Base-by-base conservation (phyloP, 805 yeast species). In the Suhomyces vadensis region DNA sequence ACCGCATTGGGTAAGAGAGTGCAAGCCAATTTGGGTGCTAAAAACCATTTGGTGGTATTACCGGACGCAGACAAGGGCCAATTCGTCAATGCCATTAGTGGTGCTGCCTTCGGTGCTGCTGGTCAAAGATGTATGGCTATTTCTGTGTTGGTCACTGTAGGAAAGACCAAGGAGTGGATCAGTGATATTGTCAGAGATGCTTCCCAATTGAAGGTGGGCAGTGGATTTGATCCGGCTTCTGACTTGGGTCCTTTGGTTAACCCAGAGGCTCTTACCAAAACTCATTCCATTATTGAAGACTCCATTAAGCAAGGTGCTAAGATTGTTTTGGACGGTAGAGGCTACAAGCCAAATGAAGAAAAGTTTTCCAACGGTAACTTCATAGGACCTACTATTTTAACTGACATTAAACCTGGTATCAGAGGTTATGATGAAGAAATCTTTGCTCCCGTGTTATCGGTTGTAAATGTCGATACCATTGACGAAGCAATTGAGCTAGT, bases 101-200 rank as follows among this genome's bases (percentile, higher is more conserved):
- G 88, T 39, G 89, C 91, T 42, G 87, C 89, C 19, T 85, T 85
- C 63, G 89, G 91, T 24, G 90, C 91, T 41, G 90, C 91, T 14
- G 92, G 91, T 49, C 92, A 85, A 73, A 79, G 90, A 60, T 85
- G 92, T 67, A 81, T 85, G 86, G 87, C 88, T 8, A 80, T 85
- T 42, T 82, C 86, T 17, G 86, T 82, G 26, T 71, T 85, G 50
- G 86, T 85, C 40, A 78, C 87, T 14, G 89, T 85, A 19, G 90
- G 90, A 31, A 71, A 75, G 48, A 73, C 86, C 49, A 74, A 74
- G 58, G 76, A 75, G 49, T 83, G 88, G 87, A 65, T 84, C 42
- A 54, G 67, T 33, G 89, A 83, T 40, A 73, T 85, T 39, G 77
- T 79, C 25, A 72, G 63, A 42, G 78, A 75, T 37, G 89, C 89